phyloP scores from a whole-genome alignment of 768 basidiomycete genomes.

The Lactifluus subvellereus region DNA sequence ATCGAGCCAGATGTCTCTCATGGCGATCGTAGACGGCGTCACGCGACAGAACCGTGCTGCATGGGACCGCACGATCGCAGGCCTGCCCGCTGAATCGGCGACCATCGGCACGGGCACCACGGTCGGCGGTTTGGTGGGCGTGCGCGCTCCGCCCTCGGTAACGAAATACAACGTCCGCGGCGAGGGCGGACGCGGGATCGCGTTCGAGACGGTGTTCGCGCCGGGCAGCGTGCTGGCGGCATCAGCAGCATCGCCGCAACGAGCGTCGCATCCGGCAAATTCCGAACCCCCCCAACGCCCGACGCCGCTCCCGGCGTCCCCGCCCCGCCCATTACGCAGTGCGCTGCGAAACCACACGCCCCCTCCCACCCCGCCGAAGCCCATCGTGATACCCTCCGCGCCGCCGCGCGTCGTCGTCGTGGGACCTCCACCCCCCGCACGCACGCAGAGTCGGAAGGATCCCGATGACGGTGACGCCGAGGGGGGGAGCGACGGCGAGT shows the following conservation, averaged over 20 bases:
- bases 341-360: constrained; percentile 45
- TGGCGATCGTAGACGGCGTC: constrained; percentile 66
- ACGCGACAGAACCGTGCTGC: constrained; percentile 36
- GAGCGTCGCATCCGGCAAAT: not conserved
- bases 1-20: constrained; percentile 38
- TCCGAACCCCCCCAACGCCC: not conserved
- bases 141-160: constrained; percentile 19
- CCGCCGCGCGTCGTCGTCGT: constrained; percentile 15
- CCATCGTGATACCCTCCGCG: constrained; percentile 13
- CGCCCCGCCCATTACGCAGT: constrained; percentile 47
- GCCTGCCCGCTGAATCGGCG: not conserved
- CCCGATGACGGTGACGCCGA: not conserved
- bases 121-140: constrained; percentile 6
- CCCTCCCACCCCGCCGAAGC: constrained; percentile 16
- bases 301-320: constrained; percentile 4
- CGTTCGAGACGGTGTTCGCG: constrained; percentile 16
- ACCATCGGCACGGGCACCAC: not conserved
- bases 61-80: constrained; percentile 23
- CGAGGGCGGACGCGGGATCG: constrained; percentile 15
- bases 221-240: constrained; percentile 3
- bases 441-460: not conserved
- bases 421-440: not conserved
- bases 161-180: constrained; percentile 21
- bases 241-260: not conserved
- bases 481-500: constrained; percentile 38